phyloP scores from a whole-genome alignment of 139 green algal genomes.

The Astrephomene gubernaculifera region DNA sequence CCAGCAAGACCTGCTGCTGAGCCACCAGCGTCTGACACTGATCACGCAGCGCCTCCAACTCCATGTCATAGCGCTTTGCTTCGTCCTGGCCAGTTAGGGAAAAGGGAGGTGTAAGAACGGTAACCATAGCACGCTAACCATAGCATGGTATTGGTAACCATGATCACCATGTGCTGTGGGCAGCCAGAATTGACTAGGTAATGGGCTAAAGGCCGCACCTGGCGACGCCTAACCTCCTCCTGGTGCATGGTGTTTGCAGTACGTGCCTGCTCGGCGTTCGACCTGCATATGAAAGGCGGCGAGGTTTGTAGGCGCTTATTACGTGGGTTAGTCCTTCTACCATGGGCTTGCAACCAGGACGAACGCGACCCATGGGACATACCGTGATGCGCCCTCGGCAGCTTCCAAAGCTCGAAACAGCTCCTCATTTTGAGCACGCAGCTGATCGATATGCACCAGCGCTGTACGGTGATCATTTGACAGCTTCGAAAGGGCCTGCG shows the following conservation, averaged over 20 bases:
- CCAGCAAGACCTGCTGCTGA: conserved; percentile 44
- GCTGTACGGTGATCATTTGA: not conserved
- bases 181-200: too few species aligned
- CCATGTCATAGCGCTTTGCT: not conserved
- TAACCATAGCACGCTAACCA: too few species aligned
- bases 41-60: conserved; percentile 24
- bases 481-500: not conserved
- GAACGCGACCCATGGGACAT: not conserved
- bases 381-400: conserved; percentile 36
- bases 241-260: conserved; percentile 30
- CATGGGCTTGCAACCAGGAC: too few species aligned
- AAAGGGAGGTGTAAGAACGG: not conserved
- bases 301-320: too few species aligned
- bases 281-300: too few species aligned
- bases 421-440: conserved; percentile 23
- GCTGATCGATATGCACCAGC: conserved; percentile 11
- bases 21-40: conserved; percentile 22
- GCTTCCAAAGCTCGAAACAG: conserved; percentile 35
- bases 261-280: conserved; percentile 24
- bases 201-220: too few species aligned
- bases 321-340: too few species aligned
- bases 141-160: too few species aligned
- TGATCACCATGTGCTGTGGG: too few species aligned
- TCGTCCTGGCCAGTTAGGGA: conserved; percentile 21
- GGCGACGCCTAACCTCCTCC: conserved; percentile 35